Conservation (phyloP, 2,329 filamentous ascomycete species). For the Fonsecaea pedrosoi region DNA sequence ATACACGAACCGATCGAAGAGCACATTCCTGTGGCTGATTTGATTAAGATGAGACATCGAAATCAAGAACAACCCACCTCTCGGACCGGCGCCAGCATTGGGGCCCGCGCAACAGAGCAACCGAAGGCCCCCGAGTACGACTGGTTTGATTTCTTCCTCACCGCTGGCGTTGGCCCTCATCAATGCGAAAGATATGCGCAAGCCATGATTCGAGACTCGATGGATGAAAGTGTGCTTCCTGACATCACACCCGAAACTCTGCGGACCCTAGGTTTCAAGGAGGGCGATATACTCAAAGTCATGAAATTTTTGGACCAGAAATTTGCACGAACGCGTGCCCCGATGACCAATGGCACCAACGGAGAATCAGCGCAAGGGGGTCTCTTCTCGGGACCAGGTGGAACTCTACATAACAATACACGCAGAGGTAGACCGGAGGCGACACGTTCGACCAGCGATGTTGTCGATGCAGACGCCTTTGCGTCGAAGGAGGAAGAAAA, state of each 20-base stretch:
- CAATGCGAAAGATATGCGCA: constrained; percentile 94
- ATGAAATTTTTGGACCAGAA: constrained; percentile 87
- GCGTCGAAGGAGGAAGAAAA: constrained; percentile 64
- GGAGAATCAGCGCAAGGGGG: constrained; percentile 63
- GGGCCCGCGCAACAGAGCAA: constrained; percentile 36
- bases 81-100: constrained; percentile 47
- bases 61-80: constrained; percentile 50
- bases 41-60: constrained; percentile 63
- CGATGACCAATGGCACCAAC: constrained; percentile 62
- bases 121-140: constrained; percentile 74
- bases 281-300: constrained; percentile 94
- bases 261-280: constrained; percentile 87
- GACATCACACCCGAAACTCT: constrained; percentile 85
- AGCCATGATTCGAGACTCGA: constrained; percentile 87
- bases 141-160: constrained; percentile 98
- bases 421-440: constrained; percentile 88
- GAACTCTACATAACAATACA: constrained; percentile 89
- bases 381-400: constrained; percentile 92
- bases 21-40: constrained; percentile 86
- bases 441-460: constrained; percentile 81
- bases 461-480: constrained; percentile 86
- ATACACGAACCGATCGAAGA: constrained; percentile 90
- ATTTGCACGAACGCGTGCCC: constrained; percentile 67
- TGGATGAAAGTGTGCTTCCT: constrained; percentile 90
- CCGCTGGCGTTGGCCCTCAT: constrained; percentile 87